phyloP scores from a whole-genome alignment of 2,329 filamentous ascomycete species.

The Hypoxylon sp. region DNA sequence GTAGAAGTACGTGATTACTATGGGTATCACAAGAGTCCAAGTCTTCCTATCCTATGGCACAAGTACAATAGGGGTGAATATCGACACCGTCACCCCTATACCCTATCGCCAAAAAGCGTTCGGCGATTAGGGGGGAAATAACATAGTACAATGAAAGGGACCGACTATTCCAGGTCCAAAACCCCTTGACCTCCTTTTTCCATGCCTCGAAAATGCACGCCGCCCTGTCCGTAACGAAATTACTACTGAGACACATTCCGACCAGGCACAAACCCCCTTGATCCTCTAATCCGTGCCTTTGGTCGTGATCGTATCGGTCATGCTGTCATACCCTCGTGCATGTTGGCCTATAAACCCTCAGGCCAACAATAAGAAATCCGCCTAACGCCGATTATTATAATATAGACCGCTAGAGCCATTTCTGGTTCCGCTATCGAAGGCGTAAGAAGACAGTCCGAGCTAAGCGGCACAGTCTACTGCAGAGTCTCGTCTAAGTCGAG shows the following conservation, averaged over 20 bases:
- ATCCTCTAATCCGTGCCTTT: conserved; percentile 30
- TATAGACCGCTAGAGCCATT: conserved; percentile 22
- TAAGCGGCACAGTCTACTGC: conserved; percentile 8
- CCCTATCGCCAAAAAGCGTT: not conserved
- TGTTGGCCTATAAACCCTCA: conserved; percentile 18
- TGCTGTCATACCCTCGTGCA: conserved; percentile 43
- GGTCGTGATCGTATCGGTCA: conserved; percentile 48
- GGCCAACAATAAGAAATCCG: conserved; percentile 34
- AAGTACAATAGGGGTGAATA: conserved; percentile 5
- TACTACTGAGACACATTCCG: conserved; percentile 40
- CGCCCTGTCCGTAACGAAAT: conserved; percentile 22
- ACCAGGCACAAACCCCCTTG: conserved; percentile 24
- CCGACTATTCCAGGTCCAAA: conserved; percentile 26
- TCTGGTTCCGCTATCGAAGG: not conserved
- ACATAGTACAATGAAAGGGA: conserved; percentile 10
- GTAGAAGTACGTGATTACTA: conserved; percentile 13
- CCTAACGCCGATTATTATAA: conserved; percentile 37
- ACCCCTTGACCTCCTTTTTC: conserved; percentile 18
- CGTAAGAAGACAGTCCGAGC: not conserved
- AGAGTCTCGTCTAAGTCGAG: conserved; percentile 39
- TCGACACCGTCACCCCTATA: not conserved
- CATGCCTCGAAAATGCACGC: conserved; percentile 27
- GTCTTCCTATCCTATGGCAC: conserved; percentile 17
- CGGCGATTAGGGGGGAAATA: conserved; percentile 3
- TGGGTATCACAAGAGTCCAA: conserved; percentile 15